Base-by-base conservation (phyloP, 768 basidiomycete genomes). In the Boletus reticulatus region DNA sequence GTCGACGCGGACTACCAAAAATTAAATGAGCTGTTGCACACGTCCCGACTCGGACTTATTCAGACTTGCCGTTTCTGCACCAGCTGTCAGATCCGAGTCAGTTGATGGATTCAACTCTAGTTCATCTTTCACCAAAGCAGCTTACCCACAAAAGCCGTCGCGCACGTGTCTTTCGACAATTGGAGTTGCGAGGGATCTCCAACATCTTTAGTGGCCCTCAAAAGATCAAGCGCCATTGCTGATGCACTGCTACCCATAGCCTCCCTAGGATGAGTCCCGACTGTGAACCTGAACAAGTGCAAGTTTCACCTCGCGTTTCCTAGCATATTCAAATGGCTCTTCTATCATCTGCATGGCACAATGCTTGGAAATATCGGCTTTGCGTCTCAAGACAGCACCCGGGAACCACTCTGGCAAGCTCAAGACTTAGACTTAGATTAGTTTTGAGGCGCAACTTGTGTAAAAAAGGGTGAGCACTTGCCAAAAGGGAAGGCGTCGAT, bases 351-450 rank as follows among this genome's bases (percentile, higher is more conserved):
- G 38, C 10, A 7, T 36, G 20, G 52, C 52, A 36, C 50, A 59
- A 9, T 27, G 6, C 19, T 38, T 57, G 19, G 60, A 58, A 17
- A 50, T 8, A 8, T 3, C 17, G 4, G 66, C 66, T 42, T 55
- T 56, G 54, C 55, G 62, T 52, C 68, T 70, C 53, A 77, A 73
- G 13, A 50, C 19, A 12, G 53, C 49, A 17, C 66, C 62, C 5
- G 67, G 67, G 27, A 65, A 59, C 65, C 67, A 69, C 2, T 55
- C 45, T 11, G 67, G 67, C 27, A 68, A 43, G 17, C 36, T 48
- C 22, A 68, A 61, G n/a, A 67, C 68, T 69, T 12, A 16, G 13
- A 29, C 4, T 2, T 6, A 5, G 36, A 36, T 54, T n/a, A 50
- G 7, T 13, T n/a, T 17, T 16, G 34, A 36, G 34, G 14, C 13